phyloP scores from a whole-genome alignment of 2,329 filamentous ascomycete genomes.

The Aspergillus niger region DNA sequence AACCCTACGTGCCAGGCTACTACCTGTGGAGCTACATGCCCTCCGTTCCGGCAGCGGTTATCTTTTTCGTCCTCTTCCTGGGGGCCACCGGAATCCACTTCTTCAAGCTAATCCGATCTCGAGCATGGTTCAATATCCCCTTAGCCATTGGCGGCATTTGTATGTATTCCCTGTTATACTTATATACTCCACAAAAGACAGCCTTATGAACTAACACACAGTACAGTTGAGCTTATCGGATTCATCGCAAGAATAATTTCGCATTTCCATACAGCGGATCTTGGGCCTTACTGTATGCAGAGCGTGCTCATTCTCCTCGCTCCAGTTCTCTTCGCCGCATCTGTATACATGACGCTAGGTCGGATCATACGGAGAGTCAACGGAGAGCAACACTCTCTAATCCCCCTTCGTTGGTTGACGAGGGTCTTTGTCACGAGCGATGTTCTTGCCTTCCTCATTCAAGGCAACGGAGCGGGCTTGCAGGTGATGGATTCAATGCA shows the following conservation, averaged over 20 bases:
- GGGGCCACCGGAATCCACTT: constrained; percentile 25
- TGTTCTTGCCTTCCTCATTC: constrained; percentile 51
- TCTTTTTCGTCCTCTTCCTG: constrained; percentile 33
- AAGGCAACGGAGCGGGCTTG: constrained; percentile 31
- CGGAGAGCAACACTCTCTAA: constrained; percentile 46
- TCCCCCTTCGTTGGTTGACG: constrained; percentile 48
- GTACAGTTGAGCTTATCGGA: constrained; percentile 40
- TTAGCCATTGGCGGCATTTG: constrained; percentile 42
- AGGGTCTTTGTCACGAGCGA: constrained; percentile 53
- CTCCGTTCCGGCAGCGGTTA: constrained; percentile 25
- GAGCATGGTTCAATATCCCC: constrained; percentile 34
- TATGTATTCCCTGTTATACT: constrained; percentile 20
- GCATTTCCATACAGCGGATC: constrained; percentile 23
- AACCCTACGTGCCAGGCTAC: constrained; percentile 21
- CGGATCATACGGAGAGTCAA: constrained; percentile 48
- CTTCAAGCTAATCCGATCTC: constrained; percentile 31
- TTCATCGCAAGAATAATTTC: constrained; percentile 26
- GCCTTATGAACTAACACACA: background rate
- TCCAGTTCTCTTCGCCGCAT: constrained; percentile 53
- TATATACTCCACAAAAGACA: background rate
- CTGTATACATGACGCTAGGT: constrained; percentile 53
- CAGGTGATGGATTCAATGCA: constrained; percentile 20
- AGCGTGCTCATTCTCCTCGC: constrained; percentile 51
- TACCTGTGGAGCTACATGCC: constrained; percentile 34
- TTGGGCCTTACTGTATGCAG: constrained; percentile 44